Evolutionary conservation across 306 rosid species (phyloP).

Genomic region (peach (Prunus persica)): DNA sequence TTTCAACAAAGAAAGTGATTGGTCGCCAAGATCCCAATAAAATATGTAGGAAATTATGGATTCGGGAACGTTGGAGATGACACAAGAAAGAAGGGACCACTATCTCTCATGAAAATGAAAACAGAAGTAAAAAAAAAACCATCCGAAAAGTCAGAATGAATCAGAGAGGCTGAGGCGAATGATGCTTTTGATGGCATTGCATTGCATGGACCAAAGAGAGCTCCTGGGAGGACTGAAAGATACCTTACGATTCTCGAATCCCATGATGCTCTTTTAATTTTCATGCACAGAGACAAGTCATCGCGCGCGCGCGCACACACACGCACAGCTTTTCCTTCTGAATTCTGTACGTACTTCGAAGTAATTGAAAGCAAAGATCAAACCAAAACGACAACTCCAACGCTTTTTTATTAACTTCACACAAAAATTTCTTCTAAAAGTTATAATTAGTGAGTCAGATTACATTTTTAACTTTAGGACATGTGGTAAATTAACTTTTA

Average conservation of each 20-base stretch:
- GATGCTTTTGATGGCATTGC: background rate
- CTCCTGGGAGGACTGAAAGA: slow-evolving; percentile 28
- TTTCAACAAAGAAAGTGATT: no score
- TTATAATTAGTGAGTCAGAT: no score
- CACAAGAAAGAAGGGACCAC: background rate
- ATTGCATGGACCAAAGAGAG: slow-evolving; percentile 13
- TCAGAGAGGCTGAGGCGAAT: background rate
- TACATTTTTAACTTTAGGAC: no score
- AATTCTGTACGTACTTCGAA: background rate
- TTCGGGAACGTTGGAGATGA: no score
- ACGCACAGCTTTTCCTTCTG: background rate
- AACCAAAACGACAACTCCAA: background rate
- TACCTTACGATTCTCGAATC: slow-evolving; percentile 21
- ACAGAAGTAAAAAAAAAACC: background rate
- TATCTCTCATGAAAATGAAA: background rate
- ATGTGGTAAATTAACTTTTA: no score
- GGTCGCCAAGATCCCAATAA: no score
- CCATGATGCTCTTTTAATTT: background rate
- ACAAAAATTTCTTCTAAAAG: no score
- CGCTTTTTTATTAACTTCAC: no score
- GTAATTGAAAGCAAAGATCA: background rate
- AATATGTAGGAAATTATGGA: no score
- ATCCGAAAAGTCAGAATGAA: background rate
- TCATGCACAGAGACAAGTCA: background rate
- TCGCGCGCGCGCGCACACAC: background rate